Base-by-base conservation (phyloP, 352 stramenopile genomes). In the Phytopythium montanum region DNA sequence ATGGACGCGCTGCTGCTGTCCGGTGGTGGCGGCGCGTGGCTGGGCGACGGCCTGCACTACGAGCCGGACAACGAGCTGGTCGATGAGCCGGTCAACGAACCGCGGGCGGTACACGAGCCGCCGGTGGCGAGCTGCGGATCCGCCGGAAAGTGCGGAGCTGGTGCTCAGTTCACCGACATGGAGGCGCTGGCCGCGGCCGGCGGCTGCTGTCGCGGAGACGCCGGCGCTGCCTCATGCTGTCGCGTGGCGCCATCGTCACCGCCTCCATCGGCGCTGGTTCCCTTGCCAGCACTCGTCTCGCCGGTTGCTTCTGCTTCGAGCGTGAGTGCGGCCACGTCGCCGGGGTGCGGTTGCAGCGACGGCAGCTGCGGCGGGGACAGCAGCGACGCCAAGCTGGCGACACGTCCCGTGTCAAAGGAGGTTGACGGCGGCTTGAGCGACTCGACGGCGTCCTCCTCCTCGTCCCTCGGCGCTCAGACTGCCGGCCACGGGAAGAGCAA, bases 1-100 rank as follows among this genome's bases (percentile, higher is more conserved):
- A 56, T 69, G 21, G 68, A 65, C 13, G 55, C 59, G 1, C 28
- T 73, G 59, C 63, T 73, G 19, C 41, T 46, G 18, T 25, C 41
- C 41, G 41, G 41, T 3, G 41, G n/a, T 2, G 69, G 59, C 13
- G 59, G 64, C 14, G 21, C 16, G 2, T 56, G 51, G 51, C 51
- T 56, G 31, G 51, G 51, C 33, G 51, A 56, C 14, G 51, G 51
- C 3, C 51, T 56, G n/a, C 51, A 56, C 14, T 56, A 56, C 51
- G 51, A 56, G 51, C 53, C 39, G 21, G 49, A 54, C 5, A 19
- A 21, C 4, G 33, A 55, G 23, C 23, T 39, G 38, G 26, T 10
- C 26, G 38, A 26, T 8, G n/a, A 36, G 31, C 31, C 31, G 31
- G 31, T 36, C 31, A 6, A 36, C 6, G 31, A 36, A 10, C 31